Evolutionary conservation across 108 stramenopile genomes (phyloP).

Genomic region (Skeletonema potamos): DNA sequence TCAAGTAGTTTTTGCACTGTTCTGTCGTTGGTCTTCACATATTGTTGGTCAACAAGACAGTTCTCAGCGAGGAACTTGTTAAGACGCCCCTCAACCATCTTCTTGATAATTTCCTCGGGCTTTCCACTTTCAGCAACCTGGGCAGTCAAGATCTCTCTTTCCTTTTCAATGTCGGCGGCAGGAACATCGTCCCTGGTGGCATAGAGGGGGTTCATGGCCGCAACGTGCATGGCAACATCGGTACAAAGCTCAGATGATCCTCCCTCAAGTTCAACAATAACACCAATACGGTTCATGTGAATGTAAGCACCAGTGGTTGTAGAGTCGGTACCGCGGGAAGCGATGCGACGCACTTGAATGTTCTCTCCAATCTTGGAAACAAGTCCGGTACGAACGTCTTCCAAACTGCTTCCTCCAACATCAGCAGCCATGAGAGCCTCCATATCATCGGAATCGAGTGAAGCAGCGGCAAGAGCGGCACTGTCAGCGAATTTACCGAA

Average conservation of each 20-base stretch:
- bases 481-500: conserved; percentile 65
- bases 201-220: conserved; percentile 79
- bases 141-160: conserved; percentile 58
- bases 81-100: conserved; percentile 87
- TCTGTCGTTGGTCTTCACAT: conserved; percentile 71
- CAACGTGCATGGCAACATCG: conserved; percentile 81
- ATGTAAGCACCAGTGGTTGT: conserved; percentile 69
- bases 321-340: conserved; percentile 33
- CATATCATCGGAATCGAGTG: conserved; percentile 42
- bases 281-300: conserved; percentile 69
- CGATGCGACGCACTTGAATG: conserved; percentile 72
- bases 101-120: conserved; percentile 75
- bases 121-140: conserved; percentile 76
- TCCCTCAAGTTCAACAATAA: conserved; percentile 63
- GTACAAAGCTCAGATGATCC: conserved; percentile 55
- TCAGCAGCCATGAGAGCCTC: conserved; percentile 48
- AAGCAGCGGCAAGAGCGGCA: conserved; percentile 58
- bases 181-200: conserved; percentile 76
- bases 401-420: conserved; percentile 43
- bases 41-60: conserved; percentile 74
- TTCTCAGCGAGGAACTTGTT: conserved; percentile 78
- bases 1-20: conserved; percentile 76
- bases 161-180: conserved; percentile 74
- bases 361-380: conserved; percentile 85
- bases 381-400: conserved; percentile 58